A percentile compares a stretch with the other conserved stretches of the same genome.
These are phyloP conservation scores for Phaeoacremonium minimum DNA, from an alignment of 2,329 filamentous ascomycete species.

Conservation along the genomic window DNA sequence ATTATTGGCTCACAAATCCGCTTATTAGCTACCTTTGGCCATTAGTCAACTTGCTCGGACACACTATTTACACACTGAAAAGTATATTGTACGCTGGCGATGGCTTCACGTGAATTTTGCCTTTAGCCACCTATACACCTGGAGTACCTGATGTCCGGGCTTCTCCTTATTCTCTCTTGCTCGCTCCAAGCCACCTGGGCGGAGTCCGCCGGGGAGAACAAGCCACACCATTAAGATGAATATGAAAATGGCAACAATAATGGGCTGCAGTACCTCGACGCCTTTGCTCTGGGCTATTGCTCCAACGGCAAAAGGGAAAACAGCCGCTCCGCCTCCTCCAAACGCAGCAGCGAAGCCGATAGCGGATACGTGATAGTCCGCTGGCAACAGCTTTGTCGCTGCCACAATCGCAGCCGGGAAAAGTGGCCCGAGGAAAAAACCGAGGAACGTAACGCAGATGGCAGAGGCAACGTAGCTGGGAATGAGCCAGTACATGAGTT, in stretches of 20 bases:
- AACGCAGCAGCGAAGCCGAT: constrained; percentile 79
- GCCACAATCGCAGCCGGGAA: constrained; percentile 73
- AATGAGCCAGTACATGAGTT: constrained; percentile 78
- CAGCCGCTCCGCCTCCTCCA: constrained; percentile 67
- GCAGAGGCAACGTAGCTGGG: constrained; percentile 71
- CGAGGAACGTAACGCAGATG: constrained; percentile 66
- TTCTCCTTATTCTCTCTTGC: constrained; percentile 1
- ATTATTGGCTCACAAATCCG: no score
- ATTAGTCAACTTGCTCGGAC: no score
- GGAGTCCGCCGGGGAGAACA: constrained; percentile 1
- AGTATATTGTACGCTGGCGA: constrained; percentile 1
- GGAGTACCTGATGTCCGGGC: constrained; percentile 3
- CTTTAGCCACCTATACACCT: background rate
- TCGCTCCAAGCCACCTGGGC: constrained; percentile 3
- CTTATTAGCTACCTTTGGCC: no score
- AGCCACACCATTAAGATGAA: background rate
- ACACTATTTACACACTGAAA: constrained; percentile 12
- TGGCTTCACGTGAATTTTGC: background rate
- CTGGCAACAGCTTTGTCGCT: constrained; percentile 69
- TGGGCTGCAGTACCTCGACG: constrained; percentile 52
- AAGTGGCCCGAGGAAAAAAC: constrained; percentile 76
- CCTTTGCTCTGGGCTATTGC: constrained; percentile 58
- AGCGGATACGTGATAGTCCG: constrained; percentile 69
- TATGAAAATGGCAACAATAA: constrained; percentile 42
- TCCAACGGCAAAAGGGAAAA: constrained; percentile 63